phyloP scores from a whole-genome alignment of 148 eudicot species.

The Persicaria maculosa region DNA sequence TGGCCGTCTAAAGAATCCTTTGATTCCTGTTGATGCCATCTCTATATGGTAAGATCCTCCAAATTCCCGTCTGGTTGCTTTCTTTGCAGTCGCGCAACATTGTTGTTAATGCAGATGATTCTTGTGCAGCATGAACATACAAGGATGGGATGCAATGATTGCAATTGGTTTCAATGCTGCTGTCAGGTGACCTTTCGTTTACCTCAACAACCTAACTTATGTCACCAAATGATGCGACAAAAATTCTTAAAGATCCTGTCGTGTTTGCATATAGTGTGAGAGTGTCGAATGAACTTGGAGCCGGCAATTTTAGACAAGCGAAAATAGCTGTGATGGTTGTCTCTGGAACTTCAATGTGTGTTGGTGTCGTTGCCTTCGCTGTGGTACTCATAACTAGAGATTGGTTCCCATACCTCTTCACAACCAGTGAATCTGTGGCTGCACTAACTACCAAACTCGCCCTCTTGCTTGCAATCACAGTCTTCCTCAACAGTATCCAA shows the following conservation, averaged over 20 bases:
- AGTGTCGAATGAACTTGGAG: conserved; percentile 81
- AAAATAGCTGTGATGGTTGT: conserved; percentile 63
- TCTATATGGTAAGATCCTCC: conserved; percentile 36
- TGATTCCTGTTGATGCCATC: conserved; percentile 72
- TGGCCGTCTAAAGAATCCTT: conserved; percentile 53
- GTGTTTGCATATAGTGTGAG: conserved; percentile 41
- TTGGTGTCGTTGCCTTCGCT: conserved; percentile 39
- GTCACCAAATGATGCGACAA: background rate
- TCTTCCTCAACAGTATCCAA: conserved; percentile 56
- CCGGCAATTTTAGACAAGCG: conserved; percentile 52
- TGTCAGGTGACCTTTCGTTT: conserved; percentile 41
- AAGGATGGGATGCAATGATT: conserved; percentile 87
- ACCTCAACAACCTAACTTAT: background rate
- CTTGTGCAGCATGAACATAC: conserved; percentile 66
- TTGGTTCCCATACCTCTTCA: conserved; percentile 63
- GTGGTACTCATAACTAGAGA: conserved; percentile 52
- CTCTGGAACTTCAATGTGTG: conserved; percentile 41
- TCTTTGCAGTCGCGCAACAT: background rate
- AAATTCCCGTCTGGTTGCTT: background rate
- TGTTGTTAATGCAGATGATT: background rate
- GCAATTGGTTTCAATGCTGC: conserved; percentile 83
- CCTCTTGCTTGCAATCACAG: conserved; percentile 43
- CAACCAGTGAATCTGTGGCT: conserved; percentile 54
- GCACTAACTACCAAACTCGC: conserved; percentile 53
- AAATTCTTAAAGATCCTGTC: background rate